Conservation (phyloP, 2,329 filamentous ascomycete genomes). For the Pseudopyrenochaeta lycopersici region DNA sequence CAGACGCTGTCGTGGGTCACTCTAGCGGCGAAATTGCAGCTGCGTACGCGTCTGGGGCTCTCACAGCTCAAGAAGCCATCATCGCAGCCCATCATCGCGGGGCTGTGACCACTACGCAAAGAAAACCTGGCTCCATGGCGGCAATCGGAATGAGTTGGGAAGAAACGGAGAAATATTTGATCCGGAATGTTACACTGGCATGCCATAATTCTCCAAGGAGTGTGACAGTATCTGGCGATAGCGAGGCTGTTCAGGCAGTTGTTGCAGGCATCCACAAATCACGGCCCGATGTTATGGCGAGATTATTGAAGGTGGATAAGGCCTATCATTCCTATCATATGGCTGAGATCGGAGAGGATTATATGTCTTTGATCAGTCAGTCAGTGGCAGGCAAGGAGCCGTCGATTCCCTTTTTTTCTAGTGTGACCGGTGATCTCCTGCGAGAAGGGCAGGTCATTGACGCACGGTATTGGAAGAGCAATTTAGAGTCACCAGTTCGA, state of each 20-base stretch:
- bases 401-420: not conserved
- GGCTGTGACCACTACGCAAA: not conserved
- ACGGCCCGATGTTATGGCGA: conserved; percentile 43
- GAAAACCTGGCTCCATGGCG: not conserved
- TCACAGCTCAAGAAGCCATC: not conserved
- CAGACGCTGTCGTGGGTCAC: conserved; percentile 27
- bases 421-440: not conserved
- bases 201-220: not conserved
- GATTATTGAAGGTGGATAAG: conserved; percentile 51
- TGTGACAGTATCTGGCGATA: not conserved
- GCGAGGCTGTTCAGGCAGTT: not conserved
- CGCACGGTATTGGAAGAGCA: not conserved
- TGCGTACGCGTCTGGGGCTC: conserved; percentile 25
- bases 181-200: not conserved
- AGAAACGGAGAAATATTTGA: not conserved
- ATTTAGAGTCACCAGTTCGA: not conserved
- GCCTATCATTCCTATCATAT: conserved; percentile 52
- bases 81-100: not conserved
- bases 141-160: not conserved
- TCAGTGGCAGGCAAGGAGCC: not conserved
- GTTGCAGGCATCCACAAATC: not conserved
- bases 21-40: conserved; percentile 34
- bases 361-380: conserved; percentile 20
- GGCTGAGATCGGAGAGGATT: conserved; percentile 55
- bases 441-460: not conserved